Evolutionary conservation across 2,329 filamentous ascomycete genomes (phyloP), one percentile per base, ranked within the genome.

Genomic region (Orbilia quercus): DNA sequence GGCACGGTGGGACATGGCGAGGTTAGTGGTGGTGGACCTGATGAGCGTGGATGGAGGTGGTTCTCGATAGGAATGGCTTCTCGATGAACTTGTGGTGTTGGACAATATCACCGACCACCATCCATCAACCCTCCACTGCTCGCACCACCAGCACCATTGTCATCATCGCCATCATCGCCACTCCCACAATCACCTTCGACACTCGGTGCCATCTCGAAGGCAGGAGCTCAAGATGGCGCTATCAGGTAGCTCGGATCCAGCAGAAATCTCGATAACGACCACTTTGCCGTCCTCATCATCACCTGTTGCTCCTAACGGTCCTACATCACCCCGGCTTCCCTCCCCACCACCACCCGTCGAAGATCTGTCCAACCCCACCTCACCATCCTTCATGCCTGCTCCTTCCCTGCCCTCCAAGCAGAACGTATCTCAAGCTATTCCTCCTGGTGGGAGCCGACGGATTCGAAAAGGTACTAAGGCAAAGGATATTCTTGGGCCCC

Each of bases 261-360:
- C 28, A 1, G 18, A 42, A 1, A 72, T 72, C 25, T 72, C 59
- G 5, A 51, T 64, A 47, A 59, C 66, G 12, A 72, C 66, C 20
- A 28, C 53, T 20, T 38, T 34, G 2, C 14, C 66, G 20, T 28
- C 66, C 1, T 40, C 47, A 25, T 28, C 66, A 1, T 40, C 47
- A 22, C 40, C 53, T 12, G 28, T 42, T 12, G n/a, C 34, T 18
- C 25, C 69, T 5, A 75, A 73, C 28, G 81, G 82, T 66, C 89
- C 91, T 75, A 94, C 88, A 81, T 97, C 93, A 51, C 94, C 95
- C 75, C 90, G 95, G 80, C 88, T 99, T 57, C 95, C 95, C 71
- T 97, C 92, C 81, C 95, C 95, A 73, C 95, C 95, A 69, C 95
- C 95, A 34, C 89, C 96, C 67, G 92, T 94, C 74, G 95, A 99